A percentile compares a stretch with the other conserved stretches of the same genome.
Conservation (phyloP, 169 alveolate genomes). For the Eimeria brunetti region DNA sequence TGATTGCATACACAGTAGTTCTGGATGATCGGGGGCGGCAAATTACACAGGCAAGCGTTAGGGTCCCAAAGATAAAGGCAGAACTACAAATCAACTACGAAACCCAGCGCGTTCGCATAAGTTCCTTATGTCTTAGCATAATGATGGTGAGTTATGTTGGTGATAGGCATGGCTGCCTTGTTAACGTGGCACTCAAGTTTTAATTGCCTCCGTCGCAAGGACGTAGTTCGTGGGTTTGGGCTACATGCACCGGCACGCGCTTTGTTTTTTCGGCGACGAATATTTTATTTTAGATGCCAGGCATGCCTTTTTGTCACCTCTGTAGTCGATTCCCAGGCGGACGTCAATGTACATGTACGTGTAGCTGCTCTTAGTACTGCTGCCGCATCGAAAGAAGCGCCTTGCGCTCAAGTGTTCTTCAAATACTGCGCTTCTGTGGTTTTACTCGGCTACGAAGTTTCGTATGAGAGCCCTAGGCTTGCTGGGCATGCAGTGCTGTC, state of each 20-base stretch:
- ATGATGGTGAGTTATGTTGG: too few relatives aligned
- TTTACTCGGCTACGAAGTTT: background rate
- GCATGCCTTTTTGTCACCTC: background rate
- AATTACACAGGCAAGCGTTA: background rate
- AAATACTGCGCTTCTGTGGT: background rate
- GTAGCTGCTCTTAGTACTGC: background rate
- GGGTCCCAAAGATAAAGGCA: background rate
- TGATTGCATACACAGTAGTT: background rate
- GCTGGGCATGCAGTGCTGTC: background rate
- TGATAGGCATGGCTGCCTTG: too few relatives aligned
- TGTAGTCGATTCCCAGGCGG: background rate
- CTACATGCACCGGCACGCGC: too few relatives aligned
- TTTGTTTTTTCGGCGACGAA: background rate
- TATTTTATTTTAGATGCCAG: background rate
- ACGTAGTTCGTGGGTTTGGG: background rate
- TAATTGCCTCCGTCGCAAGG: background rate
- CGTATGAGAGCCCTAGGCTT: background rate
- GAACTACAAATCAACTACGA: background rate
- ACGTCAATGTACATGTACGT: background rate
- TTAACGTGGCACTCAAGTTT: background rate
- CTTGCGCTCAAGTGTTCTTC: background rate
- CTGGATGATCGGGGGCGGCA: background rate
- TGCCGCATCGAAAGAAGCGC: background rate
- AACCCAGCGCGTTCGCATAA: too few relatives aligned
- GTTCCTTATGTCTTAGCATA: too few relatives aligned